A percentile compares a stretch with the other conserved stretches of the same genome.
These are phyloP conservation scores for Heliamphora pulchella DNA, from an alignment of 179 eudicot species.

Conservation along the genomic window DNA sequence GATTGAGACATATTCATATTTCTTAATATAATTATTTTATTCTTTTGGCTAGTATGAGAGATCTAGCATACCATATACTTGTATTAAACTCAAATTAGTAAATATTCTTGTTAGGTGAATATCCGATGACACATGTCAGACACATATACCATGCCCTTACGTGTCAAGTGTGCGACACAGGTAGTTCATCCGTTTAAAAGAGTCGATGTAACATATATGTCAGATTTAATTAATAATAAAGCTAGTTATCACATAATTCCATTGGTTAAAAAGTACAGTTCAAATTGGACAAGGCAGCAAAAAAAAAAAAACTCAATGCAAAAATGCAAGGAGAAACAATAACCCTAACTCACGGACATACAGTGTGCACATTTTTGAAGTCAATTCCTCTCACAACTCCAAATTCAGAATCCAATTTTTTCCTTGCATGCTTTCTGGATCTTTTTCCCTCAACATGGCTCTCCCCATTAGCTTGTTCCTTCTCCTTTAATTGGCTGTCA, in stretches of 20 bases:
- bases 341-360: slow-evolving; percentile 26
- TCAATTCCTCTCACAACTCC: slow-evolving; percentile 97
- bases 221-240: background rate
- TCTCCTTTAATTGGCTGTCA: slow-evolving; percentile 47
- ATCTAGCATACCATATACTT: too few relatives aligned
- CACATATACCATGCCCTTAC: too few relatives aligned
- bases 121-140: too few relatives aligned
- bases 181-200: too few relatives aligned
- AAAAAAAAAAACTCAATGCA: background rate
- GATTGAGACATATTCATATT: too few relatives aligned
- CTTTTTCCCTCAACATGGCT: slow-evolving; percentile 40
- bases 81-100: too few relatives aligned
- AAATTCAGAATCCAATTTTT: slow-evolving; percentile 77
- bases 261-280: background rate
- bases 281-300: background rate
- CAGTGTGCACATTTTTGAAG: slow-evolving; percentile 90
- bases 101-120: too few relatives aligned
- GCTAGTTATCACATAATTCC: background rate
- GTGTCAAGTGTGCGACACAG: too few relatives aligned
- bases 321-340: background rate
- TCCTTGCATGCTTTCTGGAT: slow-evolving; percentile 46
- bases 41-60: too few relatives aligned
- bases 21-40: too few relatives aligned
- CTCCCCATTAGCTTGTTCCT: slow-evolving; percentile 44
- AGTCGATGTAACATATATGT: background rate